Conservation (phyloP, 2,329 filamentous ascomycete species). For the Colletotrichum phormii region DNA sequence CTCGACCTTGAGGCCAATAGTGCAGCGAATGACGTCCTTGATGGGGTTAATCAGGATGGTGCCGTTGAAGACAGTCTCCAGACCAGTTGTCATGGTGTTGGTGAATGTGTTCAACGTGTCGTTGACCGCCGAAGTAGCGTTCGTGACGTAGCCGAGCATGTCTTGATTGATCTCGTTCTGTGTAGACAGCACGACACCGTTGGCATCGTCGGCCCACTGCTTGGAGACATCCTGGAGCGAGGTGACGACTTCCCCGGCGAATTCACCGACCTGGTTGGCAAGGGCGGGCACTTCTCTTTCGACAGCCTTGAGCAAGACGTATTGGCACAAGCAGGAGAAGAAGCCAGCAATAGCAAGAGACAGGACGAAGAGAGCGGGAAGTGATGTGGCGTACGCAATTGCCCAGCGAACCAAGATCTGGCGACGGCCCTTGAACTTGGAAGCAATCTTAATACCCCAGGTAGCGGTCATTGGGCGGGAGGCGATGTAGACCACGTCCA, state of each 20-base stretch:
- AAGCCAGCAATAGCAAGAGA: conserved; percentile 85
- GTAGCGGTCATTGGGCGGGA: conserved; percentile 82
- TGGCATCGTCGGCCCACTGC: conserved; percentile 82
- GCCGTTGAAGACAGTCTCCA: conserved; percentile 83
- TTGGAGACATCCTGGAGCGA: conserved; percentile 79
- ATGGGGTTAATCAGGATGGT: conserved; percentile 85
- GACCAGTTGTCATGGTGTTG: conserved; percentile 77
- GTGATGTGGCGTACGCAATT: conserved; percentile 87
- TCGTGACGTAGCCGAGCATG: conserved; percentile 88
- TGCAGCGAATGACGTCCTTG: conserved; percentile 82
- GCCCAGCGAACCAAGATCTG: conserved; percentile 85
- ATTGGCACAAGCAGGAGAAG: conserved; percentile 86
- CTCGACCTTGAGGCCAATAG: conserved; percentile 89
- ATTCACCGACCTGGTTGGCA: conserved; percentile 79
- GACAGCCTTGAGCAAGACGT: conserved; percentile 78
- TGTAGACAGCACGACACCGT: conserved; percentile 76
- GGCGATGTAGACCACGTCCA: conserved; percentile 90
- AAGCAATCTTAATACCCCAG: conserved; percentile 77
- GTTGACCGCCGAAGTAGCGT: conserved; percentile 85
- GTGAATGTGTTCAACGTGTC: conserved; percentile 87
- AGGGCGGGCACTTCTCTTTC: conserved; percentile 82
- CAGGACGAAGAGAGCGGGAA: conserved; percentile 87
- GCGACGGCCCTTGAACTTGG: conserved; percentile 71
- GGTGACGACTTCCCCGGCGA: conserved; percentile 81
- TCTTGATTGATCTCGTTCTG: conserved; percentile 86